A percentile compares a stretch with the other conserved stretches of the same genome.
Evolutionary conservation across 208 protist genomes (phyloP).

Genomic region (Herpetomonas samuelpessoai): DNA sequence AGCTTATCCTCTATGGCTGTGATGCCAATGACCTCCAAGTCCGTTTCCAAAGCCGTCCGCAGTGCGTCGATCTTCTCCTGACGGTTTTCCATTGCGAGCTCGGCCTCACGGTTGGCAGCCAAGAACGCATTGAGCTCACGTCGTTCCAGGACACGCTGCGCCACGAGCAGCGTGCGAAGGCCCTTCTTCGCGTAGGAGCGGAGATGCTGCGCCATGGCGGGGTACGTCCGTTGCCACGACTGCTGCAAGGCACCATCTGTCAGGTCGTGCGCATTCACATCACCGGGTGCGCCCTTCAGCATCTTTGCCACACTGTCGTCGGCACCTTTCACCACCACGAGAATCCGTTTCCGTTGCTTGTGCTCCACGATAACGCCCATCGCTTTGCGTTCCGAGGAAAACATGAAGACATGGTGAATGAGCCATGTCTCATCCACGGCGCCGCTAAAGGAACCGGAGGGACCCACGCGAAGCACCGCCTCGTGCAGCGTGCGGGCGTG

Average conservation of each 20-base stretch:
- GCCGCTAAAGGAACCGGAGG: not conserved
- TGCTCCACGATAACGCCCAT: constrained; percentile 86
- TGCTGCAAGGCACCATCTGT: not conserved
- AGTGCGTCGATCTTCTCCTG: constrained; percentile 46
- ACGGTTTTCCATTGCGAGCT: constrained; percentile 32
- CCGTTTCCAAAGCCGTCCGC: constrained; percentile 73
- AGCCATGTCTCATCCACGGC: constrained; percentile 34
- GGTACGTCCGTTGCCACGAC: constrained; percentile 11
- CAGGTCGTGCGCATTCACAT: not conserved
- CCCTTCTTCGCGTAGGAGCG: constrained; percentile 57
- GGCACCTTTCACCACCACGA: constrained; percentile 86
- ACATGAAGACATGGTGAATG: constrained; percentile 80
- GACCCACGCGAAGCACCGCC: constrained; percentile 27
- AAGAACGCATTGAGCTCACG: constrained; percentile 42
- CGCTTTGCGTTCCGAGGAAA: constrained; percentile 84
- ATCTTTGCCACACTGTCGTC: constrained; percentile 77
- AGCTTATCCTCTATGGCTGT: constrained; percentile 98
- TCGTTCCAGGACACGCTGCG: constrained; percentile 40
- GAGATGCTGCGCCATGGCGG: constrained; percentile 26
- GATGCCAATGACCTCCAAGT: constrained; percentile 88
- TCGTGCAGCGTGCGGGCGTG: constrained; percentile 21
- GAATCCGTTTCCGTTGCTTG: constrained; percentile 20
- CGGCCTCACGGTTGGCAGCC: constrained; percentile 19
- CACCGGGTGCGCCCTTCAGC: constrained; percentile 6
- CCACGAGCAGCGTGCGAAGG: constrained; percentile 79